phyloP scores from a whole-genome alignment of 805 yeast species.

The Lipomyces yamadae region DNA sequence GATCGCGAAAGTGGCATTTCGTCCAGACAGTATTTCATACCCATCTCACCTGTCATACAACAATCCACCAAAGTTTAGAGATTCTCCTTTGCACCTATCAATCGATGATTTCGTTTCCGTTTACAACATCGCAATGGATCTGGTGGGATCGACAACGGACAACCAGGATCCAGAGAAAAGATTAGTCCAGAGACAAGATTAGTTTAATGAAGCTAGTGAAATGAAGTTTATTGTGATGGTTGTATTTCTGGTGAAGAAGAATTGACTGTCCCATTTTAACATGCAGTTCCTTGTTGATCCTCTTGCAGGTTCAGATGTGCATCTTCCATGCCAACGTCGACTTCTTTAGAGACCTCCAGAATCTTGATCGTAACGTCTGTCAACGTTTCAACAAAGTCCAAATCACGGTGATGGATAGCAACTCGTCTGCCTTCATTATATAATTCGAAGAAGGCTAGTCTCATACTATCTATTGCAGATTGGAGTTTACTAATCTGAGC shows the following conservation, averaged over 20 bases:
- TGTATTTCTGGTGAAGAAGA: neutral
- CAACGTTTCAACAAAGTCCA: slow-evolving; percentile 8
- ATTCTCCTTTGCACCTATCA: slow-evolving; percentile 12
- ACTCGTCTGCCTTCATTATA: slow-evolving; percentile 19
- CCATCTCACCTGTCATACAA: no score
- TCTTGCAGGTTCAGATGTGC: neutral
- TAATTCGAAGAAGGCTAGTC: slow-evolving; percentile 17
- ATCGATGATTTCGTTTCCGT: slow-evolving; percentile 10
- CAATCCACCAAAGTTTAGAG: no score
- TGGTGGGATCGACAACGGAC: slow-evolving; percentile 22
- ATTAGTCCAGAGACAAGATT: no score
- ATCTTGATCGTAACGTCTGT: slow-evolving; percentile 10
- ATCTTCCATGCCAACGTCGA: neutral
- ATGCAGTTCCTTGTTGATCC: neutral
- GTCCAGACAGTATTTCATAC: no score
- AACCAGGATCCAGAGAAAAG: slow-evolving; percentile 20
- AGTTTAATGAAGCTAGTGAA: neutral
- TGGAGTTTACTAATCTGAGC: slow-evolving; percentile 16
- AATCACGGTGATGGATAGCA: slow-evolving; percentile 2
- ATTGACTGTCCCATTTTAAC: neutral
- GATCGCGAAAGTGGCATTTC: no score
- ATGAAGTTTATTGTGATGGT: neutral
- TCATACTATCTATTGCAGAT: slow-evolving; percentile 16
- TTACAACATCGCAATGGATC: slow-evolving; percentile 7
- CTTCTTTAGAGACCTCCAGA: neutral